Conservation (phyloP, 129 eudicot species). For the Saussurea involucrata region DNA sequence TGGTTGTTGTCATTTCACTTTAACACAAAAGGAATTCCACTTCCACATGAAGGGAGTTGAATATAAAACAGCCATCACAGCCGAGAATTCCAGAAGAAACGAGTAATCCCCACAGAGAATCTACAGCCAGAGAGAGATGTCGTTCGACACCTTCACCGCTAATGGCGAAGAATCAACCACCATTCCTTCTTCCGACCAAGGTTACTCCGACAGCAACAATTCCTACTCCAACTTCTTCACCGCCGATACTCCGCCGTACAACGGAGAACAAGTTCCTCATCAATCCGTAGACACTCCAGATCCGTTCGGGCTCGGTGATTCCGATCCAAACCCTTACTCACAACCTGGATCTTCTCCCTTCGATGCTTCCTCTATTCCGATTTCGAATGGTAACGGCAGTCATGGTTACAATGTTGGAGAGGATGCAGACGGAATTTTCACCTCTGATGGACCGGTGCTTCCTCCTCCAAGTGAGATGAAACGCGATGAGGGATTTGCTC, state of each 20-base stretch:
- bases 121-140: background rate
- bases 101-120: background rate
- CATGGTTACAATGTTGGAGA: slow-evolving; percentile 35
- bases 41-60: no score
- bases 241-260: slow-evolving; percentile 19
- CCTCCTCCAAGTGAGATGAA: slow-evolving; percentile 77
- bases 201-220: slow-evolving; percentile 22
- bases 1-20: no score
- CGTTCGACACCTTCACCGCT: slow-evolving; percentile 45
- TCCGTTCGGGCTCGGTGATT: slow-evolving; percentile 47
- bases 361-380: slow-evolving; percentile 35
- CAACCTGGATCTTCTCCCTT: slow-evolving; percentile 32
- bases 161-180: slow-evolving; percentile 38
- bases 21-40: no score
- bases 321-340: slow-evolving; percentile 27
- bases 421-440: slow-evolving; percentile 60
- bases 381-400: slow-evolving; percentile 58
- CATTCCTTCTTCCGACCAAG: slow-evolving; percentile 29
- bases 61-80: no score
- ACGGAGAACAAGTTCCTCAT: slow-evolving; percentile 25
- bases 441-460: slow-evolving; percentile 75
- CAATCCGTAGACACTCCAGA: slow-evolving; percentile 39
- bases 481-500: slow-evolving; percentile 72
- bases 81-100: no score
- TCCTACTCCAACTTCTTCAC: slow-evolving; percentile 32